Evolutionary conservation across 805 yeast genomes (phyloP).

Genomic region (Saccharomycopsis schoenii): DNA sequence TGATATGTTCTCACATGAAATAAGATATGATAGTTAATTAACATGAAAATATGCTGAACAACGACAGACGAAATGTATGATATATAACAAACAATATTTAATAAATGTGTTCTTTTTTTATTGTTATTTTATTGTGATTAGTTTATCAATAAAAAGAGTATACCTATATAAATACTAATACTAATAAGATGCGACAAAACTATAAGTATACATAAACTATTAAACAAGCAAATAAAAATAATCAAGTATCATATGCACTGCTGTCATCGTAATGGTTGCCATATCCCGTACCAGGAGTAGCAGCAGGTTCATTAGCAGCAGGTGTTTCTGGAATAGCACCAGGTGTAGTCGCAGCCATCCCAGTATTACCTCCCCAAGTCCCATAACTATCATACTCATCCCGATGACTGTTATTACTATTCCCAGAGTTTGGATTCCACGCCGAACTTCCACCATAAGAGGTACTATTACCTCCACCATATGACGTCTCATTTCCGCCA

Average conservation of each 20-base stretch:
- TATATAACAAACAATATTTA: background rate
- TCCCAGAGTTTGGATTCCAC: constrained; percentile 26
- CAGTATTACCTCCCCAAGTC: constrained; percentile 24
- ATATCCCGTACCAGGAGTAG: constrained; percentile 17
- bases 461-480: constrained; percentile 23
- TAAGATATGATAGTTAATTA: no score
- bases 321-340: constrained; percentile 31
- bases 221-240: background rate
- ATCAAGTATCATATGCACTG: background rate
- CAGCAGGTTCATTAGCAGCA: constrained; percentile 23
- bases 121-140: no score
- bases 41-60: no score
- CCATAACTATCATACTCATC: constrained; percentile 32
- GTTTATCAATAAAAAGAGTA: background rate
- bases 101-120: background rate
- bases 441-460: constrained; percentile 35
- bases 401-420: constrained; percentile 21
- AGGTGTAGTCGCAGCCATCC: constrained; percentile 23
- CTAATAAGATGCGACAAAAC: background rate
- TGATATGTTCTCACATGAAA: no score
- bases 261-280: constrained; percentile 8
- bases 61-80: background rate
- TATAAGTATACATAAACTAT: background rate
- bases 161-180: background rate
- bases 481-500: constrained; percentile 20